These are phyloP conservation scores for Nephelium lappaceum DNA, from an alignment of 345 rosid species.

Conservation along the genomic window DNA sequence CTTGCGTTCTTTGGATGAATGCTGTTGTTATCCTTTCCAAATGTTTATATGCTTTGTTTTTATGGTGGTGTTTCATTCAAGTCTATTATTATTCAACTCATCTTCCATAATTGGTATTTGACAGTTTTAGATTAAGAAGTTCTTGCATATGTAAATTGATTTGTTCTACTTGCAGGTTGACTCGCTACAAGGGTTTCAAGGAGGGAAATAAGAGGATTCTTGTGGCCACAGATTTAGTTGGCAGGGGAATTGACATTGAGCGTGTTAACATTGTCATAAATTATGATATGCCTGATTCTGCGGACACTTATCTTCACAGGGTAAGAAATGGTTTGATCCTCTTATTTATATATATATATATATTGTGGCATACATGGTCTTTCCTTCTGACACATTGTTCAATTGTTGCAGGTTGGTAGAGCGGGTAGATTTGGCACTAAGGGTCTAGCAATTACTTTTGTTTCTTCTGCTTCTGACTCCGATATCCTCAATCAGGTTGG, in stretches of 20 bases:
- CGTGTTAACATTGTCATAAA: slow-evolving; percentile 97
- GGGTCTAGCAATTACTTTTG: slow-evolving; percentile 97
- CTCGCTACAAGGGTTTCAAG: slow-evolving; percentile 95
- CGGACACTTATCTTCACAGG: slow-evolving; percentile 97
- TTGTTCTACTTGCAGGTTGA: slow-evolving; percentile 54
- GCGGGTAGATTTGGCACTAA: slow-evolving; percentile 99
- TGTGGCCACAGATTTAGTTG: slow-evolving; percentile 96
- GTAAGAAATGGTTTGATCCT: slow-evolving; percentile 29
- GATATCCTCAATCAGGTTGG: slow-evolving; percentile 99
- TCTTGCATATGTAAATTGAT: neutral
- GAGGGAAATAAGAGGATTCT: slow-evolving; percentile 99
- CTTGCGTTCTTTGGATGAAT: neutral
- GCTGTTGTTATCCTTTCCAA: neutral
- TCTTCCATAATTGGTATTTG: neutral
- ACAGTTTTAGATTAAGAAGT: neutral
- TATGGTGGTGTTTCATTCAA: neutral
- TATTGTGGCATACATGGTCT: neutral
- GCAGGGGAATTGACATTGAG: slow-evolving; percentile 97
- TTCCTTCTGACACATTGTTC: neutral
- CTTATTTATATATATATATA: too few relatives aligned
- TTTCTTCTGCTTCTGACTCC: slow-evolving; percentile 86
- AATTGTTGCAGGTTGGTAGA: slow-evolving; percentile 74
- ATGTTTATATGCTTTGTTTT: neutral
- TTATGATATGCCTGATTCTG: slow-evolving; percentile 99
- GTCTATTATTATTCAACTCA: neutral